A percentile compares a stretch with the other conserved stretches of the same genome.
phyloP scores from a whole-genome alignment of 257 asterid species.

The Capsicum baccatum region DNA sequence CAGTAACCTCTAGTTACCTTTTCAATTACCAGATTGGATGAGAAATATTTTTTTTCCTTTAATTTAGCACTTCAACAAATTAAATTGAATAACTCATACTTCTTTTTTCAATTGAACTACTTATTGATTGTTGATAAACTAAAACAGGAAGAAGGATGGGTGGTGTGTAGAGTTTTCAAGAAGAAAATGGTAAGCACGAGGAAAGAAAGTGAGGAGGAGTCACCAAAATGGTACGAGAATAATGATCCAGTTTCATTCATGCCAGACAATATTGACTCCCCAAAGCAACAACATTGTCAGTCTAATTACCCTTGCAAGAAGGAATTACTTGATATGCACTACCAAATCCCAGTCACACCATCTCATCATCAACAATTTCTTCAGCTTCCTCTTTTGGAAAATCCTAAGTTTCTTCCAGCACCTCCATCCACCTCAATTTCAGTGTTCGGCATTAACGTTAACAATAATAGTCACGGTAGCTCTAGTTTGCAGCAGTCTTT shows the following conservation, averaged over 20 bases:
- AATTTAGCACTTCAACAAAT: neutral
- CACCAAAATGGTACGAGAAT: slow-evolving; percentile 75
- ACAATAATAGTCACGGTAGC: slow-evolving; percentile 25
- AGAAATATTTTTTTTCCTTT: neutral
- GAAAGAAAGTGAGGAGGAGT: slow-evolving; percentile 63
- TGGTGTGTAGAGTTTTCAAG: slow-evolving; percentile 88
- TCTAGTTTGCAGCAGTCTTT: slow-evolving; percentile 30
- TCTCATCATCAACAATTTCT: slow-evolving; percentile 49
- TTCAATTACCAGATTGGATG: neutral
- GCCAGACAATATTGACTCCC: slow-evolving; percentile 62
- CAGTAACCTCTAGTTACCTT: neutral
- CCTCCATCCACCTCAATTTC: slow-evolving; percentile 39
- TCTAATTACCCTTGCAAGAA: slow-evolving; percentile 55
- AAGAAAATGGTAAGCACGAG: slow-evolving; percentile 59
- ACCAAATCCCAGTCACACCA: slow-evolving; percentile 36
- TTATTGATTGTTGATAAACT: neutral
- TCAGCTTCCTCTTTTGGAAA: slow-evolving; percentile 72
- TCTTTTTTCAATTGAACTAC: neutral
- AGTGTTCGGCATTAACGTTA: slow-evolving; percentile 35
- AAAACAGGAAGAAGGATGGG: slow-evolving; percentile 98
- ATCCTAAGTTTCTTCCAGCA: slow-evolving; percentile 49
- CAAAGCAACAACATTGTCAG: slow-evolving; percentile 49
- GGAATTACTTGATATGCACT: slow-evolving; percentile 59
- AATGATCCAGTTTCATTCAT: slow-evolving; percentile 75
- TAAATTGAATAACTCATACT: no score